Conservation (phyloP, 805 yeast genomes). For the Yamadazyma sp. region DNA sequence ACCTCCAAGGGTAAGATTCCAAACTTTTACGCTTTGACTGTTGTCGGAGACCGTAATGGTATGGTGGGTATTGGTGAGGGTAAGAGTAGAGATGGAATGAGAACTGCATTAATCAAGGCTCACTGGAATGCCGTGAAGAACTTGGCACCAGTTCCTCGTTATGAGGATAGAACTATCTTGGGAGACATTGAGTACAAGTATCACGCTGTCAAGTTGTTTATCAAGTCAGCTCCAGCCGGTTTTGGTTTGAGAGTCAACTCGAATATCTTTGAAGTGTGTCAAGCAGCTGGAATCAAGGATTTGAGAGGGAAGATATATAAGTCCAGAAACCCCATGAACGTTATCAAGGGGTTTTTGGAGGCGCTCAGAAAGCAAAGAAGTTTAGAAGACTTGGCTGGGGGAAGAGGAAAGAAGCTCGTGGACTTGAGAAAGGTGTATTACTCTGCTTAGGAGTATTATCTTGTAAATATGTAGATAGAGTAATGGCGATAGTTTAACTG, state of each 20-base stretch:
- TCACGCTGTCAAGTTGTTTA: constrained; percentile 80
- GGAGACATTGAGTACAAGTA: constrained; percentile 80
- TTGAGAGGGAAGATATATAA: constrained; percentile 87
- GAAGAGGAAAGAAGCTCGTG: constrained; percentile 91
- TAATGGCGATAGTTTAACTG: too few relatives aligned
- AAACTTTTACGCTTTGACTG: constrained; percentile 77
- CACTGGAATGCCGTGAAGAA: constrained; percentile 93
- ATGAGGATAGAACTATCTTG: constrained; percentile 86
- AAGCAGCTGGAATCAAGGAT: constrained; percentile 92
- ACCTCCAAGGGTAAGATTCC: constrained; percentile 90
- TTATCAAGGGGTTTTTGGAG: constrained; percentile 83
- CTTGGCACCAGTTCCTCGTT: constrained; percentile 75
- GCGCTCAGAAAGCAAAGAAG: constrained; percentile 80
- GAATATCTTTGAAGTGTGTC: constrained; percentile 85
- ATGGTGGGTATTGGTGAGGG: constrained; percentile 96
- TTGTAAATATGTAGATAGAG: too few relatives aligned
- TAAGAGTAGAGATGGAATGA: constrained; percentile 74
- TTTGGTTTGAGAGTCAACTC: constrained; percentile 91
- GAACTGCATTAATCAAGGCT: constrained; percentile 77
- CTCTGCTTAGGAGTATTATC: constrained; percentile 45
- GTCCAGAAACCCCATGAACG: constrained; percentile 93
- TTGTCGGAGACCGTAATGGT: constrained; percentile 92
- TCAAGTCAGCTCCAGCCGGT: constrained; percentile 90
- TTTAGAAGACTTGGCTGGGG: constrained; percentile 82
- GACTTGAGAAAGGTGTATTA: constrained; percentile 91